A percentile compares a stretch with the other conserved stretches of the same genome.
Evolutionary conservation across 2,329 filamentous ascomycete species (phyloP).

Genomic region (Sporothrix schenckii): DNA sequence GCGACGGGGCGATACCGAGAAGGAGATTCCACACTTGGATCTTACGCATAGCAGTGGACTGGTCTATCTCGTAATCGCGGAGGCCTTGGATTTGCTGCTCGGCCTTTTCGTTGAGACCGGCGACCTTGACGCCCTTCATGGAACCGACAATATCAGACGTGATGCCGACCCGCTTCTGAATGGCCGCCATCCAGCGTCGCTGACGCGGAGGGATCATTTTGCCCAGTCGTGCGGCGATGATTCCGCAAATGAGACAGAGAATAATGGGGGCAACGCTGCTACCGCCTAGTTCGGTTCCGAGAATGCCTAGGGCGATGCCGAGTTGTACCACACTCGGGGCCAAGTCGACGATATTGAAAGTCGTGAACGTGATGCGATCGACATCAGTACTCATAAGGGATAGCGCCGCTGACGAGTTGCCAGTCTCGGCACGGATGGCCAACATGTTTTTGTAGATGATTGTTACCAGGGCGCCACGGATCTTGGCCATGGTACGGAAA

Average conservation of each 20-base stretch:
- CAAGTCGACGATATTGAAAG: constrained; percentile 31
- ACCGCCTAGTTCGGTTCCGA: constrained; percentile 31
- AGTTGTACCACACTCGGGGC: constrained; percentile 31
- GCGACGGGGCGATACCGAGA: constrained; percentile 27
- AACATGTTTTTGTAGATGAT: constrained; percentile 35
- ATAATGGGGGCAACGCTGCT: constrained; percentile 30
- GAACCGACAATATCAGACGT: constrained; percentile 53
- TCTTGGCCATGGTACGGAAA: constrained; percentile 33
- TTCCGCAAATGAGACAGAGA: constrained; percentile 30
- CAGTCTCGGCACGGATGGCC: constrained; percentile 31
- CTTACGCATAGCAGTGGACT: constrained; percentile 30
- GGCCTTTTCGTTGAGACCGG: constrained; percentile 50
- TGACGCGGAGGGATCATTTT: constrained; percentile 30
- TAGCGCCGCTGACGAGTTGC: constrained; percentile 32
- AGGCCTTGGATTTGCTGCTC: constrained; percentile 34
- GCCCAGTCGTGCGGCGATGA: constrained; percentile 20
- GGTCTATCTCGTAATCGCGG: constrained; percentile 31
- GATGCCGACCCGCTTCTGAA: constrained; percentile 52
- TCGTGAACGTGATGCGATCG: constrained; percentile 33
- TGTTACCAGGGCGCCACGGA: constrained; percentile 31
- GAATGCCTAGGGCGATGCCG: constrained; percentile 31
- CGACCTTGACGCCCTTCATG: constrained; percentile 57
- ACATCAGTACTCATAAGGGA: constrained; percentile 35
- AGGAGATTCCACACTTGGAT: constrained; percentile 29
- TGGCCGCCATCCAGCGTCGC: constrained; percentile 52